Evolutionary conservation across 495 filamentous ascomycete genomes (phyloP).

Genomic region (Pseudomonodictys pantanalensis): DNA sequence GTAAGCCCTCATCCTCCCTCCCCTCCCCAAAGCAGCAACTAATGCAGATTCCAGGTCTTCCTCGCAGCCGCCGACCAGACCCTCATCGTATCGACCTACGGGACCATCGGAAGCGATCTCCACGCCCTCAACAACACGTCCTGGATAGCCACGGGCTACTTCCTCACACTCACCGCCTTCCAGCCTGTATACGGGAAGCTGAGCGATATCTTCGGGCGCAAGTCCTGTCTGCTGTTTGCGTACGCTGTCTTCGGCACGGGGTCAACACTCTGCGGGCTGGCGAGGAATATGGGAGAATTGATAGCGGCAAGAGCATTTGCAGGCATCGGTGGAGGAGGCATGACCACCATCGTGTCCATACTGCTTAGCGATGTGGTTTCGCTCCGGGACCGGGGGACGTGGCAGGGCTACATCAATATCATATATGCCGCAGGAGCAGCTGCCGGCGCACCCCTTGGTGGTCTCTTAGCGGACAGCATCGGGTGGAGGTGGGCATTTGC

Average conservation of each 20-base stretch:
- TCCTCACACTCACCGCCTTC: conserved; percentile 74
- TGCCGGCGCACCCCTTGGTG: conserved; percentile 72
- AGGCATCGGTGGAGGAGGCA: conserved; percentile 80
- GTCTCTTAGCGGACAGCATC: conserved; percentile 68
- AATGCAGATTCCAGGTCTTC: conserved; percentile 54
- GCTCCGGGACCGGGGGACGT: conserved; percentile 71
- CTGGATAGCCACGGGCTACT: conserved; percentile 82
- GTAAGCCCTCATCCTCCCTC: conserved; percentile 40
- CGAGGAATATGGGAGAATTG: conserved; percentile 65
- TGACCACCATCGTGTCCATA: conserved; percentile 78
- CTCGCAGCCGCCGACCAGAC: conserved; percentile 77
- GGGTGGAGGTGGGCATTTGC: conserved; percentile 86
- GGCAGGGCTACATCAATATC: conserved; percentile 82
- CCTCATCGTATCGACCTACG: conserved; percentile 75
- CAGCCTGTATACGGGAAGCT: conserved; percentile 77
- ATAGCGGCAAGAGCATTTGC: conserved; percentile 68
- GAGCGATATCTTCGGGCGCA: conserved; percentile 81
- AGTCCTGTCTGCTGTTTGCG: conserved; percentile 66
- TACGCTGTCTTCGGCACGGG: conserved; percentile 74
- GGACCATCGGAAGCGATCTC: conserved; percentile 75
- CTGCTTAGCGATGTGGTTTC: conserved; percentile 75
- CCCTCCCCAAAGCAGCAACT: conserved; percentile 8
- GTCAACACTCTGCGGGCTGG: conserved; percentile 69
- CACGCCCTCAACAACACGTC: conserved; percentile 74
- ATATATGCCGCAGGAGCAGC: conserved; percentile 69